These are phyloP conservation scores for Hanseniaspora thailandica DNA, from an alignment of 805 yeast species.

Conservation along the genomic window DNA sequence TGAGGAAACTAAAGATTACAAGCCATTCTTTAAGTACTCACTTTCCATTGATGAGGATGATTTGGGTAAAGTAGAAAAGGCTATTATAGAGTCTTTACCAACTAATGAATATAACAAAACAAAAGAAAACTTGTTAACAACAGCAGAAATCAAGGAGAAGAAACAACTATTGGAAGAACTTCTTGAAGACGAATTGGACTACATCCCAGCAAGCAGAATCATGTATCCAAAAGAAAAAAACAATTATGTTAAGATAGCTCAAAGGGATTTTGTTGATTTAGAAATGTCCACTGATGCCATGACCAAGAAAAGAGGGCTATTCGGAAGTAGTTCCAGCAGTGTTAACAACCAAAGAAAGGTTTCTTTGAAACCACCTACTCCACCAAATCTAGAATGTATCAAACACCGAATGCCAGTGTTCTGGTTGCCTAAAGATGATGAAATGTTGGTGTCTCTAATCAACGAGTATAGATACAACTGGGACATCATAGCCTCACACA, in stretches of 20 bases:
- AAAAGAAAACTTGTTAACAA: background rate
- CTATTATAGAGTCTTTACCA: constrained; percentile 29
- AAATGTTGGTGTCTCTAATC: constrained; percentile 61
- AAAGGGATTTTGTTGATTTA: constrained; percentile 38
- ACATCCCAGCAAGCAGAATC: constrained; percentile 54
- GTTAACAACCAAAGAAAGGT: constrained; percentile 43
- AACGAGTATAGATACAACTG: constrained; percentile 85
- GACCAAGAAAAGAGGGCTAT: constrained; percentile 35
- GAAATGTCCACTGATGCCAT: constrained; percentile 30
- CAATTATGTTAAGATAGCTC: constrained; percentile 44
- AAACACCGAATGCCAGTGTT: constrained; percentile 82
- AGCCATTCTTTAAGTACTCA: constrained; percentile 25
- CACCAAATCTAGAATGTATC: constrained; percentile 72
- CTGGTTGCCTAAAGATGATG: constrained; percentile 94
- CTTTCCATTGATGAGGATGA: constrained; percentile 24
- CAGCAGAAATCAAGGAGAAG: constrained; percentile 15
- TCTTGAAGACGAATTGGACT: constrained; percentile 25
- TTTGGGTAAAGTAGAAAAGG: constrained; percentile 27
- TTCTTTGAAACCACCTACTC: constrained; percentile 74
- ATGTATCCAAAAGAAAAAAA: constrained; percentile 54
- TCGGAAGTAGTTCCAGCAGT: constrained; percentile 22
- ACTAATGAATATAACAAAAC: constrained; percentile 18
- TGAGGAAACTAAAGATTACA: constrained; percentile 16
- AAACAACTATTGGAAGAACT: constrained; percentile 19
- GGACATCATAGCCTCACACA: constrained; percentile 77